Base-by-base conservation (phyloP, 257 asterid genomes). In the Craterostigma plantagineum region DNA sequence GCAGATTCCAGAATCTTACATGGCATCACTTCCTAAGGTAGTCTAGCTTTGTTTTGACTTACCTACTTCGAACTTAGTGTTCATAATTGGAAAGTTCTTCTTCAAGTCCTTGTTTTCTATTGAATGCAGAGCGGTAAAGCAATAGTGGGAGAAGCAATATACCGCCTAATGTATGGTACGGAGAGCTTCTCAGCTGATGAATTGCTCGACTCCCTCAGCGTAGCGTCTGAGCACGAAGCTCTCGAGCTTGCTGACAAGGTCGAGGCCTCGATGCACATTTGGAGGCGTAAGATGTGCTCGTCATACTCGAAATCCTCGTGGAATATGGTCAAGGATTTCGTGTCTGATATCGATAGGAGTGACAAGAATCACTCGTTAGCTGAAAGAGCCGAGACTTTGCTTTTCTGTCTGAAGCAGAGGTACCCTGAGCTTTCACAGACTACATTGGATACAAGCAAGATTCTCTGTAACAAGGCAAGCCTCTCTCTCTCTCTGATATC, bases 1-100 rank as follows among this genome's bases (percentile, higher is more conserved):
- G 91, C 76, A 69, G 33, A 66, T 79, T 23, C 99, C 95, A 18
- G 92, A 90, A 33, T 73, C 92, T 3, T 79, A 76, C 71, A 53
- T 68, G 62, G 63, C 71, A 14, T 66, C 94, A 14, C 92, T 83
- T 54, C 95, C 99, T 8, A 90, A 83, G 95, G 99, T 90, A 54
- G 30, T 10, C 40, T 46, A n/a, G 1, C 2, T 11, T 16, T 41
- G 8, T 9, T 36, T 9, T 36, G 10, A 3, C n/a, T n/a, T n/a
- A n/a, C 14, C 15, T n/a, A 2, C 16, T 40, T 10, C 5, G 1
- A 40, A 8, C 4, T 11, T 40, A 16, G 30, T 2, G 30, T 23
- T 40, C 45, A 8, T 40, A 8, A 7, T 14, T 39, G 33, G 11
- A 46, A n/a, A n/a, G 15, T 1, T n/a, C n/a, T 46, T 16, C 12